Base-by-base conservation (phyloP, 306 rosid genomes). In the Hylodesmum podocarpum region DNA sequence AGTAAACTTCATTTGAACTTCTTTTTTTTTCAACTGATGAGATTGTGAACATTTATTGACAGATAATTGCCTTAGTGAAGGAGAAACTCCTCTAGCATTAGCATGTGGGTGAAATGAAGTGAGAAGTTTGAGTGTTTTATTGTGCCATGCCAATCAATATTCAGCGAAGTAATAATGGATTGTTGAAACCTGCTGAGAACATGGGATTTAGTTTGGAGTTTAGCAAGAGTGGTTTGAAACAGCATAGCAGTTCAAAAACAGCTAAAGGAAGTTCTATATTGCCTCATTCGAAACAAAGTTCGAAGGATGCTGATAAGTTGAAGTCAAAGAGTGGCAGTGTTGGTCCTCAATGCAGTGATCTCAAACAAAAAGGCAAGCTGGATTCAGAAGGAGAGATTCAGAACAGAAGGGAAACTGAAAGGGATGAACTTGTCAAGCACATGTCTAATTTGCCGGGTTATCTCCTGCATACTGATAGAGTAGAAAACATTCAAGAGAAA, bases 361-460 rank as follows among this genome's bases (percentile, higher is more conserved):
- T 49, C 68, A 87, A 27, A 82, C 80, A 53, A 11, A 84, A 78
- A 12, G 79, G 43, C 37, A 80, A 80, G 55, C 74, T 41, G 82
- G 82, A 72, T 51, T 69, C 80, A 7, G 84, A 57, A 66, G 69
- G 72, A 16, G 80, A 44, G 44, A 40, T 46, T 77, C 72, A 4
- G 73, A 64, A 41, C 37, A 78, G 78, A 75, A 84, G 62, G 68
- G 61, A 79, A 43, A 66, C 54, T 34, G 80, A 77, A 57, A 87
- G 77, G 41, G 96, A 88, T 79, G 98, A 94, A 89, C 95, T 94
- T 82, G 95, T 94, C 82, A 94, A 78, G 80, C 84, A 94, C 86
- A 94, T 94, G 98, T 85, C 97, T 11, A 87, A 89, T 84, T 82
- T 94, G 86, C 98, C 98, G 8, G 87, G 84, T 50, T 94, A 89